Evolutionary conservation across 306 rosid genomes (phyloP).

Genomic region (Gillenia trifoliata): DNA sequence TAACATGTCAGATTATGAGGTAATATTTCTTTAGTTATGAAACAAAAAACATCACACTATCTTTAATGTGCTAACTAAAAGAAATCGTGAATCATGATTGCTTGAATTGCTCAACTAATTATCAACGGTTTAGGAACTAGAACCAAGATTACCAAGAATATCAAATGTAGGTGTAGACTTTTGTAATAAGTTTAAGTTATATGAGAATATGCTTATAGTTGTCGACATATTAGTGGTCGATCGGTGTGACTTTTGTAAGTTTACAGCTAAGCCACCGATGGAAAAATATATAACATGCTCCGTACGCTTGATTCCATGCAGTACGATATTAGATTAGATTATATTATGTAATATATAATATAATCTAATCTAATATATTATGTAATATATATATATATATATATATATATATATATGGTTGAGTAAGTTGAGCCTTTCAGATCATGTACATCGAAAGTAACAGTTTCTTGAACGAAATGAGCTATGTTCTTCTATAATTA

Average conservation of each 20-base stretch:
- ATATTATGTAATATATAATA: too few species aligned
- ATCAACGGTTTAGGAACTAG: not conserved
- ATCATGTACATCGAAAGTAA: constrained; percentile 29
- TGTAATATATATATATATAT: too few species aligned
- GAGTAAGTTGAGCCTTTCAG: constrained; percentile 21
- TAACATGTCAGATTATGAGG: not conserved
- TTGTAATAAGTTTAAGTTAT: not conserved
- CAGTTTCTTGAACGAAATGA: constrained; percentile 33
- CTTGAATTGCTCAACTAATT: constrained; percentile 13
- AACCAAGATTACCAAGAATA: constrained; percentile 10
- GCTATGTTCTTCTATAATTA: constrained; percentile 16
- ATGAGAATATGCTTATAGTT: not conserved
- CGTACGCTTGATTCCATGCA: constrained; percentile 26
- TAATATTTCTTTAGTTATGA: not conserved
- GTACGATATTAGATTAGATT: too few species aligned
- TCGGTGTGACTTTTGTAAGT: not conserved
- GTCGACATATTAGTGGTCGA: not conserved
- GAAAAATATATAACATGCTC: constrained; percentile 15
- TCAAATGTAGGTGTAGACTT: not conserved
- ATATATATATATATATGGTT: too few species aligned
- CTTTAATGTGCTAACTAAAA: too few species aligned
- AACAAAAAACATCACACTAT: too few species aligned
- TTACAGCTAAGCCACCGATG: not conserved
- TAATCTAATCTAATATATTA: too few species aligned
- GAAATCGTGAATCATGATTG: not conserved